phyloP scores from a whole-genome alignment of 2,329 filamentous ascomycete genomes.

The Aspergillus quadricinctus region DNA sequence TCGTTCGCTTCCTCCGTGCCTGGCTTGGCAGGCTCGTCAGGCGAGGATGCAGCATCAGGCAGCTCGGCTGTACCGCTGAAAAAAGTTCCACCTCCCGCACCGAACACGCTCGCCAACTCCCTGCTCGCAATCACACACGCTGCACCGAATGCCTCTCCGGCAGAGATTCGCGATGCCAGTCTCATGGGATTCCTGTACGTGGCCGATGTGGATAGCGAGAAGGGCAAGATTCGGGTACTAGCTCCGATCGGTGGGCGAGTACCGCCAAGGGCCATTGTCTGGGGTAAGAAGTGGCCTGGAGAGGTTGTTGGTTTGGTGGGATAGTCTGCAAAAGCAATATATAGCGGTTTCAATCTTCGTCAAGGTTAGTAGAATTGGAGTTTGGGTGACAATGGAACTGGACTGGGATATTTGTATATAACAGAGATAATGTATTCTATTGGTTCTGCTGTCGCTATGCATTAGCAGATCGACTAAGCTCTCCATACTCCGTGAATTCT shows the following conservation, averaged over 20 bases:
- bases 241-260: conserved; percentile 79
- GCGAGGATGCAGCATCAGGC: conserved; percentile 11
- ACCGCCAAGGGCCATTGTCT: conserved; percentile 73
- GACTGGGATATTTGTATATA: not conserved
- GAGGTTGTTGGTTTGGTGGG: conserved; percentile 73
- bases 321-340: conserved; percentile 20
- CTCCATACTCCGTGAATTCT: no score
- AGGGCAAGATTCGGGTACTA: conserved; percentile 73
- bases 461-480: no score
- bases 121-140: conserved; percentile 82
- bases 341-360: not conserved
- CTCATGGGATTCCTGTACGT: conserved; percentile 94
- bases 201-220: conserved; percentile 81
- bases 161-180: conserved; percentile 71
- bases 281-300: conserved; percentile 78
- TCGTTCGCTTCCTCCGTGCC: conserved; percentile 17
- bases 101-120: conserved; percentile 65
- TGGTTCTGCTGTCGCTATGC: not conserved
- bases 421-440: not conserved
- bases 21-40: conserved; percentile 18
- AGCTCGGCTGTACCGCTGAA: conserved; percentile 44
- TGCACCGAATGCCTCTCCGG: conserved; percentile 61
- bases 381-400: not conserved
- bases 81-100: conserved; percentile 59
- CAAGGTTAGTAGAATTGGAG: not conserved